Conservation (phyloP, 2,329 filamentous ascomycete species). For the Claviceps sorghi region DNA sequence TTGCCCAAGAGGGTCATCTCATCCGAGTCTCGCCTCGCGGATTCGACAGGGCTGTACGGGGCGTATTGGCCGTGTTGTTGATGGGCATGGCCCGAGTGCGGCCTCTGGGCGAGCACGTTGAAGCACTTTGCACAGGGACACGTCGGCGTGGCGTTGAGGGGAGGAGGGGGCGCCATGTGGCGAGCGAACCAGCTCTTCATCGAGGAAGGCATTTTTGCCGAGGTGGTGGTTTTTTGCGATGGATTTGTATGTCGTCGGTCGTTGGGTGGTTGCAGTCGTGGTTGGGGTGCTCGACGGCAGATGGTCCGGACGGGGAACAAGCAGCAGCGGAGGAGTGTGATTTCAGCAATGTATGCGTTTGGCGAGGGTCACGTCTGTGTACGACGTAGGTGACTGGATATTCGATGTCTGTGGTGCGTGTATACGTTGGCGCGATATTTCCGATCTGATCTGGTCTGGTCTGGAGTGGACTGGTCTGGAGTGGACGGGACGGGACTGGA, state of each 20-base stretch:
- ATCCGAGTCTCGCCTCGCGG: neutral
- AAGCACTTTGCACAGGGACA: slow-evolving; percentile 20
- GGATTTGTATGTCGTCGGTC: neutral
- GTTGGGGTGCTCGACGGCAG: no score
- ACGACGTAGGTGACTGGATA: neutral
- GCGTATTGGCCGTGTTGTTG: neutral
- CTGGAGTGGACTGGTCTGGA: no score
- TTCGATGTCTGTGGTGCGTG: neutral
- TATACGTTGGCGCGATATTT: no score
- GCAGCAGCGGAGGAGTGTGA: neutral
- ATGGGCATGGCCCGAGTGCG: neutral
- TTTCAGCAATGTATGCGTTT: neutral
- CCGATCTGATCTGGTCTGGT: neutral
- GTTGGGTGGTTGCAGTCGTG: neutral
- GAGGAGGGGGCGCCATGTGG: slow-evolving; percentile 25
- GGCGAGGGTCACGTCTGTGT: no score
- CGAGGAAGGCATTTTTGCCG: slow-evolving; percentile 15
- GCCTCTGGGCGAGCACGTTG: slow-evolving; percentile 5
- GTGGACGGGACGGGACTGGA: no score
- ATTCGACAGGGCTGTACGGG: neutral
- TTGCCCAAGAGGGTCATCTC: neutral
- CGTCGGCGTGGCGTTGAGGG: slow-evolving; percentile 18
- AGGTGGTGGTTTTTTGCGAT: neutral
- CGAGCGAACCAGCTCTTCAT: slow-evolving; percentile 24
- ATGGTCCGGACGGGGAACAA: neutral